Evolutionary conservation across 2,329 filamentous ascomycete genomes (phyloP), one percentile per base, ranked within the genome.

Genomic region (Epicoccum sorghinum): DNA sequence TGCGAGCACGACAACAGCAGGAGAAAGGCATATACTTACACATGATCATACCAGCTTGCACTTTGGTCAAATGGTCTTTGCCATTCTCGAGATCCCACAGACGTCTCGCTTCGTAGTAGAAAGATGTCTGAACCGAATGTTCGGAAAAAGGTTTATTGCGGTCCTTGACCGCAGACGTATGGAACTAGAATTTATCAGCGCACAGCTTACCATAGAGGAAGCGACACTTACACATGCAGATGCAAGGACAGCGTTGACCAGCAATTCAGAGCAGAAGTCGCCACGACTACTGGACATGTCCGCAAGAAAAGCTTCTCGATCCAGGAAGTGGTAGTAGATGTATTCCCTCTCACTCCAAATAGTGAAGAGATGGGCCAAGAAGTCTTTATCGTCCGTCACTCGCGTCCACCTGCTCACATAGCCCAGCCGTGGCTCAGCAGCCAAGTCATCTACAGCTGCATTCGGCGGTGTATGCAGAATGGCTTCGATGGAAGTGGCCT

Each of bases 201-300:
- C 33, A n/a, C 8, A 18, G 18, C 18, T 18, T 18, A 18, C 3
- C 18, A 18, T 18, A 18, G 18, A 18, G 18, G 18, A 18, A 1
- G 18, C 3, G 18, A 18, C 18, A 67, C 69, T 55, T 60, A 72
- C 69, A 52, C 66, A 62, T 46, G 66, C 69, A 25, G 63, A 65
- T 41, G 65, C 67, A n/a, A 72, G 51, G 12, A 72, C 18, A 10
- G 63, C 61, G 47, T 72, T 70, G 7, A 72, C 66, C 7, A 72
- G 60, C 12, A 72, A 58, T 23, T 63, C 52, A 4, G 69, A 72
- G 44, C 69, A 72, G 39, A 70, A 72, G 30, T 66, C 61, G 6
- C 49, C 59, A 18, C 59, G 49, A 0, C 65, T 58, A 47, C 38
- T 61, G 5, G 60, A 60, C 50, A 72, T 47, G 39, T 71, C 68